Base-by-base conservation (phyloP, 441 rosid genomes). In the Aleurites moluccanus region DNA sequence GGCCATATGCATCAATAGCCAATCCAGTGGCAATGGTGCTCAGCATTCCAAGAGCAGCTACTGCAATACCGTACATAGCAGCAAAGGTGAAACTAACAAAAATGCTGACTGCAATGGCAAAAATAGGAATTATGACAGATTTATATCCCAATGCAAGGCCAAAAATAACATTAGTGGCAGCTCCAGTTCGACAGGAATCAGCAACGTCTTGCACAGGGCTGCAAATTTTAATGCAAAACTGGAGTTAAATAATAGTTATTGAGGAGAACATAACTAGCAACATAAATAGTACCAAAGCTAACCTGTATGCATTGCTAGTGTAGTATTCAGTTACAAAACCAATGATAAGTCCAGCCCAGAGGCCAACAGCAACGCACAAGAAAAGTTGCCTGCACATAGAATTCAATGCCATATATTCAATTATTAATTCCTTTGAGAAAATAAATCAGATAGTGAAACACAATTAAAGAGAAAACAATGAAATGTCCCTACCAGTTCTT, bases 301-400 rank as follows among this genome's bases (percentile, higher is more conserved):
- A 91, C 96, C 96, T 90, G 91, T 96, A 93, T 20, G 98, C 96
- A 57, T 91, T 96, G 86, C 99, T 96, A 69, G 98, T 96, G 81
- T 88, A 93, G 80, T 91, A 96, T 80, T 96, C 92, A 0, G 98
- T 96, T 52, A 90, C 92, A 27, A 93, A 96, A 47, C 91, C 99
- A 79, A 93, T 92, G 75, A 93, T 86, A 67, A 92, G 97, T 40
- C 99, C 97, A 78, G 97, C 97, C 98, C 99, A 92, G 21, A 96
- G 92, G 82, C 97, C 99, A 84, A 93, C 97, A 79, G 90, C 86
- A 52, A 92, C 97, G 45, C 97, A 93, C 49, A 92, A 80, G 86
- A 91, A 92, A 42, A 92, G 86, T 74, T 92, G 89, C 98, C 97
- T 89, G 91, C 6, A 81, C 70, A 66, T 49, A 74, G 79, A 76